phyloP scores from a whole-genome alignment of 202 grass and related monocot species.

The Panicum virgatum region DNA sequence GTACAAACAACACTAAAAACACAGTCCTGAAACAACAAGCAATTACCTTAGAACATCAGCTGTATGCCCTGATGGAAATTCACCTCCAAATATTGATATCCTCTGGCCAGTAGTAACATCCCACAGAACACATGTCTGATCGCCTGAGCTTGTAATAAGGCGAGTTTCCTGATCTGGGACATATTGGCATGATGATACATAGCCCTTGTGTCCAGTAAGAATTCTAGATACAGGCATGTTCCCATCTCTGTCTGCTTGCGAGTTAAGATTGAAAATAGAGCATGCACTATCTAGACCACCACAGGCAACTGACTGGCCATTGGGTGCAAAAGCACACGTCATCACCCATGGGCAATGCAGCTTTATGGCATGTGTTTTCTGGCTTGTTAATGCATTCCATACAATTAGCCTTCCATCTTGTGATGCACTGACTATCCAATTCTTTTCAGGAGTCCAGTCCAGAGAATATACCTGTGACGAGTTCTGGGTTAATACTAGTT shows the following conservation, averaged over 20 bases:
- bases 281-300: conserved; percentile 98
- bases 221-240: conserved; percentile 79
- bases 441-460: conserved; percentile 98
- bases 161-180: conserved; percentile 89
- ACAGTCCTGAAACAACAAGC: neutral
- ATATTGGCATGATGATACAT: conserved; percentile 94
- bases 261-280: conserved; percentile 96
- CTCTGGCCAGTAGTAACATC: conserved; percentile 97
- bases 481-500: conserved; percentile 34
- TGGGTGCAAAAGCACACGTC: conserved; percentile 94
- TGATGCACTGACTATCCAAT: conserved; percentile 95
- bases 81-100: conserved; percentile 95
- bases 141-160: conserved; percentile 87
- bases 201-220: conserved; percentile 97
- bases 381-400: conserved; percentile 99
- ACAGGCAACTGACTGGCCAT: conserved; percentile 93
- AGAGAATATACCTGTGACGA: conserved; percentile 88
- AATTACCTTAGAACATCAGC: conserved; percentile 87
- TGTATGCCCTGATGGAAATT: conserved; percentile 99
- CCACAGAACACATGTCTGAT: conserved; percentile 92
- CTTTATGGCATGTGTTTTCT: conserved; percentile 99
- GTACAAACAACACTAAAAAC: too few species aligned
- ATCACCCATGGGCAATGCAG: conserved; percentile 94
- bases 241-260: conserved; percentile 89
- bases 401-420: conserved; percentile 95